Conservation (phyloP, 441 rosid genomes). For the Pelargonium australe region DNA sequence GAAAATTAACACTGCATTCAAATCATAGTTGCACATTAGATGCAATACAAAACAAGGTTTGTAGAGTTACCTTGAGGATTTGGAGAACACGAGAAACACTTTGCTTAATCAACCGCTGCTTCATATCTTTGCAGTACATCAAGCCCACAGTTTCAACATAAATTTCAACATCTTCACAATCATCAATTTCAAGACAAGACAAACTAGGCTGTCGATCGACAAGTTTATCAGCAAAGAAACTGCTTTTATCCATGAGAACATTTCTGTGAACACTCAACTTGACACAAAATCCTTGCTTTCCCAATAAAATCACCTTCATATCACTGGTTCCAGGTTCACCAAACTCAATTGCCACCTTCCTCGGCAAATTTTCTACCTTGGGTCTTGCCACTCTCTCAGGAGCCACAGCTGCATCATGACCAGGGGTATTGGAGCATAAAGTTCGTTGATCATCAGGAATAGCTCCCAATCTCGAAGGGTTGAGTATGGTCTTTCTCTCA, state of each 20-base stretch:
- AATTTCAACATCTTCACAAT: constrained; percentile 79
- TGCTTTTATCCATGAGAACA: constrained; percentile 61
- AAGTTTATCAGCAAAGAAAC: constrained; percentile 63
- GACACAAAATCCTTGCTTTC: constrained; percentile 92
- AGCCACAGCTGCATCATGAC: constrained; percentile 34
- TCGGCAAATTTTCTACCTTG: constrained; percentile 70
- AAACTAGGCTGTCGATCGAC: constrained; percentile 44
- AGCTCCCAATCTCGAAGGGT: constrained; percentile 47
- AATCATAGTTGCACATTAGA: constrained; percentile 5
- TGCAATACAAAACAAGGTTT: constrained; percentile 6
- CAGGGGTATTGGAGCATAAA: constrained; percentile 30
- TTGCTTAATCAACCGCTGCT: constrained; percentile 86
- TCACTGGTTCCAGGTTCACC: constrained; percentile 86
- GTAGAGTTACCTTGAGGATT: constrained; percentile 66
- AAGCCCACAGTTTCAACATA: constrained; percentile 88
- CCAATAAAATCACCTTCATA: constrained; percentile 69
- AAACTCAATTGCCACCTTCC: constrained; percentile 86
- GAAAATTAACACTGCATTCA: neutral
- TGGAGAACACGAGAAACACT: constrained; percentile 81
- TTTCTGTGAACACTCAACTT: constrained; percentile 79
- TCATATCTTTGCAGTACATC: constrained; percentile 92
- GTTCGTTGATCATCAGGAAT: constrained; percentile 47
- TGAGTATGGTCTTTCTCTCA: constrained; percentile 52
- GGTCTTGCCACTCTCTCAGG: constrained; percentile 60
- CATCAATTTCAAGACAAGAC: constrained; percentile 70